These are phyloP conservation scores for Hanseniaspora lachancei DNA, from an alignment of 805 yeast species.

Conservation along the genomic window DNA sequence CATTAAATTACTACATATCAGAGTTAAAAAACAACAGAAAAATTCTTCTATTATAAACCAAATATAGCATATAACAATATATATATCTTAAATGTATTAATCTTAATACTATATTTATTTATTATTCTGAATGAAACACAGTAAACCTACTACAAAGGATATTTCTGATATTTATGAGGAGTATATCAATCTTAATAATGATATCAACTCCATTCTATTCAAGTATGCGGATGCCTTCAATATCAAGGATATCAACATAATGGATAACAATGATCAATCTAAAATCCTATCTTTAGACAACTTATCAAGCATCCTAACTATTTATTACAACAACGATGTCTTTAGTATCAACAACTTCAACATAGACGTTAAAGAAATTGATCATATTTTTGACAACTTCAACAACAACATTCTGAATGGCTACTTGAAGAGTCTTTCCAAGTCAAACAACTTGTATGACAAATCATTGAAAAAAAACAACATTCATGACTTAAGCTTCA, in stretches of 20 bases:
- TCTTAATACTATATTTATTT: too few relatives aligned
- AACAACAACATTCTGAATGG: constrained; percentile 5
- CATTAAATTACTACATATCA: too few relatives aligned
- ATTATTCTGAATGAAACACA: neutral
- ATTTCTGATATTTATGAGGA: constrained; percentile 7
- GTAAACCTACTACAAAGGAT: constrained; percentile 10
- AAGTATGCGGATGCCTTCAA: neutral
- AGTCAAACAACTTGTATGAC: neutral
- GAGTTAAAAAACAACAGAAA: too few relatives aligned
- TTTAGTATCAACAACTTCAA: constrained; percentile 17
- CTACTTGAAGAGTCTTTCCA: neutral
- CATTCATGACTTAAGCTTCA: neutral
- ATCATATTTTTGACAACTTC: constrained; percentile 14
- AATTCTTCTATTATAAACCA: too few relatives aligned
- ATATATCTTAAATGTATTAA: too few relatives aligned
- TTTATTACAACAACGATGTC: constrained; percentile 11
- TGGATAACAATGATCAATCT: neutral
- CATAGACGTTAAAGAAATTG: constrained; percentile 12
- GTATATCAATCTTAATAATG: neutral
- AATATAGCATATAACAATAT: too few relatives aligned
- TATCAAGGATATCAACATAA: neutral
- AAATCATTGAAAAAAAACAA: neutral
- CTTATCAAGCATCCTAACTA: constrained; percentile 13
- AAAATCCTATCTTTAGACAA: neutral
- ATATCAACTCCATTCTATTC: neutral